Evolutionary conservation across 306 rosid genomes (phyloP).

Genomic region (Cicer judaicum): DNA sequence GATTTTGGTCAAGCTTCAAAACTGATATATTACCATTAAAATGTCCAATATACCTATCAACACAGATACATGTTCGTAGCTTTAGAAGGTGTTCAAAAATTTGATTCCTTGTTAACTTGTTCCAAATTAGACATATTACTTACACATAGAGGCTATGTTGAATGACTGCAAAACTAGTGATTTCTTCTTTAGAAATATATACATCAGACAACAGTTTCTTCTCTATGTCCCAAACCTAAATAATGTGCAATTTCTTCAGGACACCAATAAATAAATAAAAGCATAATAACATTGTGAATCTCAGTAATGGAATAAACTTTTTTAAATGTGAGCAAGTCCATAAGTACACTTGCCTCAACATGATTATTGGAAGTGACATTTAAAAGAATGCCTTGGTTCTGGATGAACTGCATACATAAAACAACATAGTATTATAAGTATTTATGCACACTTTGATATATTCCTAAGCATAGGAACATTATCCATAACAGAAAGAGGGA

Average conservation of each 20-base stretch:
- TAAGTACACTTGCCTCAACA: slow-evolving; percentile 70
- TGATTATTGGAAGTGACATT: slow-evolving; percentile 70
- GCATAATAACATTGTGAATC: not conserved
- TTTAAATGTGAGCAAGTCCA: slow-evolving; percentile 21
- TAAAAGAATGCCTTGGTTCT: slow-evolving; percentile 73
- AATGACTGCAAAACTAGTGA: slow-evolving; percentile 65
- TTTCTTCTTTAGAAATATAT: slow-evolving; percentile 58
- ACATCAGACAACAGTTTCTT: slow-evolving; percentile 60
- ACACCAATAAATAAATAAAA: slow-evolving; percentile 23
- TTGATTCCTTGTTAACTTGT: slow-evolving; percentile 1
- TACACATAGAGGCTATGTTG: slow-evolving; percentile 70
- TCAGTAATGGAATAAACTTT: not conserved
- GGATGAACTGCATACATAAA: slow-evolving; percentile 67
- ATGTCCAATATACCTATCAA: slow-evolving; percentile 82
- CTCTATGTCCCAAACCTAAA: slow-evolving; percentile 89
- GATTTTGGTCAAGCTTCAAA: slow-evolving; percentile 74
- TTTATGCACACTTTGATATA: slow-evolving; percentile 2
- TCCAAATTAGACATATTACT: slow-evolving; percentile 45
- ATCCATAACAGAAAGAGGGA: slow-evolving; percentile 21
- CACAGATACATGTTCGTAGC: slow-evolving; percentile 16
- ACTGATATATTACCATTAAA: slow-evolving; percentile 70
- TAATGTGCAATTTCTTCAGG: slow-evolving; percentile 30
- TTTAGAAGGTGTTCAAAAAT: slow-evolving; percentile 9
- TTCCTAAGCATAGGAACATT: slow-evolving; percentile 9
- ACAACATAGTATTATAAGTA: slow-evolving; percentile 33